A percentile compares a stretch with the other conserved stretches of the same genome.
Conservation (phyloP, 1,284 basidiomycete genomes). For the Trametes hirsuta region DNA sequence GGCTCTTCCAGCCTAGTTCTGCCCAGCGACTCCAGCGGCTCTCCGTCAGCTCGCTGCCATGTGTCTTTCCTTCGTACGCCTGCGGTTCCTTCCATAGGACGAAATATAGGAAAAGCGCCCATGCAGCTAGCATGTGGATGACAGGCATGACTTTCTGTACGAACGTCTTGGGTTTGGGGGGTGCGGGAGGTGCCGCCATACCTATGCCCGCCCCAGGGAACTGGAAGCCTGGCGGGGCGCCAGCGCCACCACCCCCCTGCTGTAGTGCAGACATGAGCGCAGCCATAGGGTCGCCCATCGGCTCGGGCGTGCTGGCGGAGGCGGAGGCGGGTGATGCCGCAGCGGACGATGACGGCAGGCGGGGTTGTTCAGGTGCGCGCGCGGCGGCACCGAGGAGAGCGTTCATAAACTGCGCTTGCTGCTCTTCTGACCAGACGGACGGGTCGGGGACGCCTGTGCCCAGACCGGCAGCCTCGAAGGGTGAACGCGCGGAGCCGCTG, state of each 20-base stretch:
- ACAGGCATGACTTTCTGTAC: conserved; percentile 66
- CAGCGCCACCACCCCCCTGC: conserved; percentile 17
- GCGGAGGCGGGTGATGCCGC: conserved; percentile 7
- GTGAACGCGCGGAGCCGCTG: conserved; percentile 32
- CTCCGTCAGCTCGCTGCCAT: conserved; percentile 23
- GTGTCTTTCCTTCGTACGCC: conserved; percentile 36
- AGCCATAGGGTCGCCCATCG: conserved; percentile 34
- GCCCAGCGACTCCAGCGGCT: conserved; percentile 62
- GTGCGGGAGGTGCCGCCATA: conserved; percentile 12
- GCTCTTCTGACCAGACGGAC: conserved; percentile 64
- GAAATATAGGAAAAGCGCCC: conserved; percentile 68
- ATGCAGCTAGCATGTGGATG: conserved; percentile 63
- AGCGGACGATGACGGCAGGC: conserved; percentile 22
- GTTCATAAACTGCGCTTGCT: conserved; percentile 66
- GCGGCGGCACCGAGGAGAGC: conserved; percentile 53
- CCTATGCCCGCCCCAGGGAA: conserved; percentile 20
- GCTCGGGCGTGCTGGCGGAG: conserved; percentile 5
- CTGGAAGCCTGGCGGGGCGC: conserved; percentile 17
- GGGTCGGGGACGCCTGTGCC: conserved; percentile 45
- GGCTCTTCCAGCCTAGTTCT: conserved; percentile 43
- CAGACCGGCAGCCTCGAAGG: conserved; percentile 26
- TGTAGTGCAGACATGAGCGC: conserved; percentile 37
- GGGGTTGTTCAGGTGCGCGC: conserved; percentile 21
- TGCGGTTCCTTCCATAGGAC: conserved; percentile 66
- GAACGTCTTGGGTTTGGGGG: conserved; percentile 44